Percentiles rank a stretch among this genome's conserved stretches.
Evolutionary conservation across 306 rosid genomes (phyloP).

Genomic region (Delonix regia): DNA sequence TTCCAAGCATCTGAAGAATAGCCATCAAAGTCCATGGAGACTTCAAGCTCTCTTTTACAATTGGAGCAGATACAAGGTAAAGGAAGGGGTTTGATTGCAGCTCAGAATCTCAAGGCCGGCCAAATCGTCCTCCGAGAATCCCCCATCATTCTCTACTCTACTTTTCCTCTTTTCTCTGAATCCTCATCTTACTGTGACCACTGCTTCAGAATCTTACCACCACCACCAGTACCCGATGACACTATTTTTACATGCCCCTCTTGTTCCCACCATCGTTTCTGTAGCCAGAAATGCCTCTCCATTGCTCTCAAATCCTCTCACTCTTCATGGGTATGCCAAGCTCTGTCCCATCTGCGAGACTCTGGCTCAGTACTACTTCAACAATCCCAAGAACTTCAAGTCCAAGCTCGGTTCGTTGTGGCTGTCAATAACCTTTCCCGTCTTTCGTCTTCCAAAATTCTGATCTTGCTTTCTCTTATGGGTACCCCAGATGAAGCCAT

Average conservation of each 20-base stretch:
- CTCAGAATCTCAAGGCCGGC: conserved; percentile 56
- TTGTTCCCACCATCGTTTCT: conserved; percentile 50
- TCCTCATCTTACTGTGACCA: conserved; percentile 46
- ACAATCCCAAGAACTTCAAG: conserved; percentile 54
- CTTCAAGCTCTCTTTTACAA: conserved; percentile 29
- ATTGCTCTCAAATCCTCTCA: conserved; percentile 44
- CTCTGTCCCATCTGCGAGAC: conserved; percentile 35
- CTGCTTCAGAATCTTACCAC: conserved; percentile 57
- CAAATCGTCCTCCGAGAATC: conserved; percentile 64
- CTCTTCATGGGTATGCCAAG: conserved; percentile 49
- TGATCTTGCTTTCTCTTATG: conserved; percentile 55
- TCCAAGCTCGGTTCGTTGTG: conserved; percentile 63
- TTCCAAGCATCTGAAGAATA: conserved; percentile 31
- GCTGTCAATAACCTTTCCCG: conserved; percentile 54
- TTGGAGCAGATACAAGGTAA: conserved; percentile 47
- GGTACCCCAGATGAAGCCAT: conserved; percentile 43
- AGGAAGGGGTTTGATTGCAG: conserved; percentile 61
- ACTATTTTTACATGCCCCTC: conserved; percentile 32
- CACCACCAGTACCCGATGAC: neutral
- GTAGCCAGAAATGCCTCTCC: conserved; percentile 48
- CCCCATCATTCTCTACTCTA: conserved; percentile 61
- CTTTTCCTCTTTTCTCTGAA: conserved; percentile 43
- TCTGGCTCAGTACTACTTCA: conserved; percentile 24
- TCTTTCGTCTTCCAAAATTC: conserved; percentile 39
- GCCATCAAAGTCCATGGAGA: conserved; percentile 14